Base-by-base conservation (phyloP, 1,284 basidiomycete species). In the Ceratobasidium sp. region DNA sequence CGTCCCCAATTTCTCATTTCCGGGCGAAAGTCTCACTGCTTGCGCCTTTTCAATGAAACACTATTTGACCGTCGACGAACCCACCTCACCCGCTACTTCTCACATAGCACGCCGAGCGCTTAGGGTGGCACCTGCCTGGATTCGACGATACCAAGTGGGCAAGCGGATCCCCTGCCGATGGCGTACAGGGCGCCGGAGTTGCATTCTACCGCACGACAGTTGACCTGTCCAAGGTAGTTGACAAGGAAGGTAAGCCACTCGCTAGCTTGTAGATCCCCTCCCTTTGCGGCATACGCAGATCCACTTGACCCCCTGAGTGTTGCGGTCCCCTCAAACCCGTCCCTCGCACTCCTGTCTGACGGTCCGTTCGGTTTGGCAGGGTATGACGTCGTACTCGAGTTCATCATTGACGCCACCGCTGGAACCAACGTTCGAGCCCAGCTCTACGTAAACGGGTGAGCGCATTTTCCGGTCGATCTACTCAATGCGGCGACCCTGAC, bases 61-160 rank as follows among this genome's bases (percentile, higher is more conserved):
- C 36, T 41, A 11, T 11, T 41, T 41, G 36, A 41, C 36, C 36
- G n/a, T n/a, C n/a, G n/a, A n/a, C n/a, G n/a, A n/a, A n/a, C n/a
- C n/a, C n/a, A n/a, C n/a, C 11, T 41, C 36, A 41, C 36, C 36
- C 36, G 36, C 36, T 41, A 41, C 36, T 41, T 41, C 11, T 41
- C 36, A 5, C 36, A 41, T 33, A 73, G 22, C 74, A 76, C 17
- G 79, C 77, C 24, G 81, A 82, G 48, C 76, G 80, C 3, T 7
- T 73, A 19, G 79, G 80, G 2, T 80, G 80, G 80, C 79, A 80
- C 53, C 73, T 81, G 0, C 81, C 80, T 22, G 80, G 78, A 15
- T 81, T 76, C 56, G 77, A 81, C 62, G 73, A 75, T 33, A 76
- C 76, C 1, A n/a, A 64, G 8, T 81, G 81, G 81, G 62, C 67